Conservation (phyloP, 345 rosid genomes). For the Eucalyptus curtisii region DNA sequence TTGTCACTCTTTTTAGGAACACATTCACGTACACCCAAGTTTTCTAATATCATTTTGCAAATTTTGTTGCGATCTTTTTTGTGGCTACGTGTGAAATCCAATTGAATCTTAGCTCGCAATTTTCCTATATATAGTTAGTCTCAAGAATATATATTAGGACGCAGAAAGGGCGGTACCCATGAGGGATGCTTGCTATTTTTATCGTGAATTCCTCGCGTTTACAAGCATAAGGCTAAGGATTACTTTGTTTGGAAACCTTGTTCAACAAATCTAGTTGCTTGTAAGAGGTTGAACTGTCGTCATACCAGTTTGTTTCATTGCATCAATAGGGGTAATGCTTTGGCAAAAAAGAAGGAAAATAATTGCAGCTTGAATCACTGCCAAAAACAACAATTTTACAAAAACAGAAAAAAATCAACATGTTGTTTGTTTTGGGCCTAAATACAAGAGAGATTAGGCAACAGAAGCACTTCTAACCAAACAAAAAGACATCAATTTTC, state of each 20-base stretch:
- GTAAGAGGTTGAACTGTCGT: background rate
- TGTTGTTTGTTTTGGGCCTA: background rate
- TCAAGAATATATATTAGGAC: background rate
- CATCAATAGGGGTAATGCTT: background rate
- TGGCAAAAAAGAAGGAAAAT: background rate
- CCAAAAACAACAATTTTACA: background rate
- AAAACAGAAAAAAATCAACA: background rate
- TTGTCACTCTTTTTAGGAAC: background rate
- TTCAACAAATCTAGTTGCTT: background rate
- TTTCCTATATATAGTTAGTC: background rate
- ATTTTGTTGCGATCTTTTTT: background rate
- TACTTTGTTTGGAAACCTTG: background rate
- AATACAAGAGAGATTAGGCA: background rate
- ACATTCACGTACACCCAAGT: background rate
- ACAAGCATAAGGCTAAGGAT: background rate
- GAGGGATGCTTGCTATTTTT: background rate
- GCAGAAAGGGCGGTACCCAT: background rate
- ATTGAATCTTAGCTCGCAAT: background rate
- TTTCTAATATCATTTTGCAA: background rate
- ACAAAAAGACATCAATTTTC: background rate
- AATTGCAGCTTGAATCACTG: background rate
- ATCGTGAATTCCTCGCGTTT: background rate
- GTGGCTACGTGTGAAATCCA: background rate
- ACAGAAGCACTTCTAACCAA: background rate
- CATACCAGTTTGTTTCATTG: background rate